These are phyloP conservation scores for Diplodia intermedia DNA, from an alignment of 2,329 filamentous ascomycete genomes.

Conservation along the genomic window DNA sequence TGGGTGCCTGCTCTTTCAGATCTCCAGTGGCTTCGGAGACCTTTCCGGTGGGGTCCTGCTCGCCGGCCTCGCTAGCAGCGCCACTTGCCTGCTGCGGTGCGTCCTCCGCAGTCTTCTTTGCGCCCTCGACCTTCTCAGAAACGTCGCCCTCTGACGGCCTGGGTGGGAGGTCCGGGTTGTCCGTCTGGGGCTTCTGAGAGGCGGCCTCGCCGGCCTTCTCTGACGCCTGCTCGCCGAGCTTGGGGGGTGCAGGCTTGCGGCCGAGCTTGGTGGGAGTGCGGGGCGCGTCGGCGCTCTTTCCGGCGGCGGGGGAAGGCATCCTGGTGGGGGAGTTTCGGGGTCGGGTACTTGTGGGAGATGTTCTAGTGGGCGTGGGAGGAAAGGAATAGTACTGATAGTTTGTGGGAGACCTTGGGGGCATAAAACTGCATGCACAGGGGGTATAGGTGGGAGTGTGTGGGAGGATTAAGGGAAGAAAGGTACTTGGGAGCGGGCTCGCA, in stretches of 20 bases:
- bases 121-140: conserved; percentile 42
- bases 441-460: conserved; percentile 35
- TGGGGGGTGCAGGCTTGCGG: conserved; percentile 52
- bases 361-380: conserved; percentile 55
- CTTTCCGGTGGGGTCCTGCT: conserved; percentile 50
- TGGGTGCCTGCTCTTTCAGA: conserved; percentile 54
- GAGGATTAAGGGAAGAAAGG: conserved; percentile 24
- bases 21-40: conserved; percentile 56
- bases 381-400: conserved; percentile 61
- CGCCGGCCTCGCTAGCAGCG: conserved; percentile 45
- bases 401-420: conserved; percentile 56
- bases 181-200: conserved; percentile 42
- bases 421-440: conserved; percentile 51
- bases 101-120: conserved; percentile 42
- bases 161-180: conserved; percentile 45
- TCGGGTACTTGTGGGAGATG: conserved; percentile 41
- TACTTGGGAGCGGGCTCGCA: conserved; percentile 8
- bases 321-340: conserved; percentile 34
- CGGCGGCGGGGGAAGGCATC: conserved; percentile 61
- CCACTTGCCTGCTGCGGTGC: conserved; percentile 44
- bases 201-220: conserved; percentile 24
- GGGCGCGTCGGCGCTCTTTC: conserved; percentile 54
- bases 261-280: conserved; percentile 61
- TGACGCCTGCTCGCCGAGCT: conserved; percentile 48
- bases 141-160: conserved; percentile 43